Conservation (phyloP, 1,284 basidiomycete species). For the Ganoderma boninense region DNA sequence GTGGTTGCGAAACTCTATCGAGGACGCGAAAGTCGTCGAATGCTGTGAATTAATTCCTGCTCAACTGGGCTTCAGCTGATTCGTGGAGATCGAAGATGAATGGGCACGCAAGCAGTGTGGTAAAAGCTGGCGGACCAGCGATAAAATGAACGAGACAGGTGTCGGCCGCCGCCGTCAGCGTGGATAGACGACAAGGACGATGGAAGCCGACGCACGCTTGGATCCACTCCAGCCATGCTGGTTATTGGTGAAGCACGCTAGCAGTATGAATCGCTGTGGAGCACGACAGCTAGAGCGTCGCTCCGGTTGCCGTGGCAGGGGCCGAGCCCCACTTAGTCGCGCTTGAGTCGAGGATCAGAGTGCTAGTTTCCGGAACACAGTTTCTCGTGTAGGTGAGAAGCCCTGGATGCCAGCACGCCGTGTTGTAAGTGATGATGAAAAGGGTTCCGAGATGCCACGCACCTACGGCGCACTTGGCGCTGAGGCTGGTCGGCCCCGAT, state of each 20-base stretch:
- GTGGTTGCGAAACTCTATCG: neutral
- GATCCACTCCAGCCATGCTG: neutral
- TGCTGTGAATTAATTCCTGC: neutral
- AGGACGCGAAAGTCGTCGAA: neutral
- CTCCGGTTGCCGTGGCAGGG: too few relatives aligned
- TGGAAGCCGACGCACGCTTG: neutral
- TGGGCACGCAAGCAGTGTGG: neutral
- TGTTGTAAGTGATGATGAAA: too few relatives aligned
- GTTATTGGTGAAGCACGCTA: too few relatives aligned
- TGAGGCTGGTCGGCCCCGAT: neutral
- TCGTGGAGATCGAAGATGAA: conserved; percentile 2
- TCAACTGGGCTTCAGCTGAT: neutral
- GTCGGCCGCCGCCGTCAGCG: neutral
- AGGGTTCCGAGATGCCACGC: too few relatives aligned
- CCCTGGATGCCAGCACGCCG: too few relatives aligned
- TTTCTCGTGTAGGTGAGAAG: too few relatives aligned
- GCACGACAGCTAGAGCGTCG: too few relatives aligned
- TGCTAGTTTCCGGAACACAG: too few relatives aligned
- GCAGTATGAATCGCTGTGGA: too few relatives aligned
- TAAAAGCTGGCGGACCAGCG: neutral
- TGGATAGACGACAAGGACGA: neutral
- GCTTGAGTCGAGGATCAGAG: too few relatives aligned
- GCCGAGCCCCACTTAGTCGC: too few relatives aligned
- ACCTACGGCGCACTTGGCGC: neutral
- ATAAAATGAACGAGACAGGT: neutral